Percentiles rank a stretch among this genome's conserved stretches.
Evolutionary conservation across 495 filamentous ascomycete species (phyloP).

Genomic region (Massariosphaeria phaeospora): DNA sequence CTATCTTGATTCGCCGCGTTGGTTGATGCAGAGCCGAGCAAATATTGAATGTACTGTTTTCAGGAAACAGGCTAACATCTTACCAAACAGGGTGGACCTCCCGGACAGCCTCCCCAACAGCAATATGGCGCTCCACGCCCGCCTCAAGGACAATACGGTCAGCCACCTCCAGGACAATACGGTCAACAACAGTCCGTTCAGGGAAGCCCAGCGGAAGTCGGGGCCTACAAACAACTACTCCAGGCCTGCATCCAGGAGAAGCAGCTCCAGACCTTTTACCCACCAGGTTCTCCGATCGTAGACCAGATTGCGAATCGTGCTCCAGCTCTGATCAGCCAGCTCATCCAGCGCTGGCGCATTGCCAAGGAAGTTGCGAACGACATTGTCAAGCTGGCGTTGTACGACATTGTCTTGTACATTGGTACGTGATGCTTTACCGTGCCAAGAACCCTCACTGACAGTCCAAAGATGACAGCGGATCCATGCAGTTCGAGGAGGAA

Average conservation of each 20-base stretch:
- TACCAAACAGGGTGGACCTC: neutral
- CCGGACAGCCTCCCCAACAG: constrained; percentile 12
- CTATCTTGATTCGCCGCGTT: too few species aligned
- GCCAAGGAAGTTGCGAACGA: constrained; percentile 61
- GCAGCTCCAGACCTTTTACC: constrained; percentile 52
- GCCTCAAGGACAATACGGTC: constrained; percentile 2
- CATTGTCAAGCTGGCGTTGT: constrained; percentile 62
- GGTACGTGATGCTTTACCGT: constrained; percentile 32
- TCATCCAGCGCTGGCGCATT: constrained; percentile 54
- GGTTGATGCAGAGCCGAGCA: neutral
- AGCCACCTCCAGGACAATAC: constrained; percentile 3
- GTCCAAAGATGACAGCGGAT: constrained; percentile 60
- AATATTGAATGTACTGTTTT: neutral
- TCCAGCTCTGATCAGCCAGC: constrained; percentile 45
- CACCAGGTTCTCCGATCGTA: constrained; percentile 48
- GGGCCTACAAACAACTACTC: constrained; percentile 51
- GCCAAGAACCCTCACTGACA: neutral
- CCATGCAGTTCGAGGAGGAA: constrained; percentile 62
- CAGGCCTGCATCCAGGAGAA: constrained; percentile 55
- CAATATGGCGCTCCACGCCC: constrained; percentile 3
- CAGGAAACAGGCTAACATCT: neutral
- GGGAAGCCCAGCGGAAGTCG: constrained; percentile 48
- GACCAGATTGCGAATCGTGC: constrained; percentile 43
- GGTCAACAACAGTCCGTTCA: constrained; percentile 16
- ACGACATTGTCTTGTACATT: constrained; percentile 63